Percentiles rank a stretch among this genome's conserved stretches.
Evolutionary conservation across 768 basidiomycete genomes (phyloP).

Genomic region (Pluteus cervinus): DNA sequence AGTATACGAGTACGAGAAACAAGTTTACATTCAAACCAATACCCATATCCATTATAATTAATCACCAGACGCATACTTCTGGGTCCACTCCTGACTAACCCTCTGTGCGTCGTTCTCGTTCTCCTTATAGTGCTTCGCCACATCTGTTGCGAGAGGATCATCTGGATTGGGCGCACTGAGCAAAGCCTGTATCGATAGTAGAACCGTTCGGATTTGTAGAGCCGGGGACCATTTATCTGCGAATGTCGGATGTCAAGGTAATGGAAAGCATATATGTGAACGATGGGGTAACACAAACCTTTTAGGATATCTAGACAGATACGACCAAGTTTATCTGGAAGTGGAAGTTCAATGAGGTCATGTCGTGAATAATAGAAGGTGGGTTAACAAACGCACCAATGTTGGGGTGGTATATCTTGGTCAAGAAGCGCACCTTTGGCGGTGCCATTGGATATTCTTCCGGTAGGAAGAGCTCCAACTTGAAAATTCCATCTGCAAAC

Average conservation of each 20-base stretch:
- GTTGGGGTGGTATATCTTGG: conserved; percentile 99
- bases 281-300: too few relatives aligned
- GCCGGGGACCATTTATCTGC: conserved; percentile 99
- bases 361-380: conserved; percentile 1
- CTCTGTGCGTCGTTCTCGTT: conserved; percentile 89
- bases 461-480: conserved; percentile 94
- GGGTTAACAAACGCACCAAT: conserved; percentile 64
- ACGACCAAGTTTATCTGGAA: conserved; percentile 90
- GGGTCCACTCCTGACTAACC: conserved; percentile 94
- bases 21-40: too few relatives aligned
- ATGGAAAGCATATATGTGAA: too few relatives aligned
- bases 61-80: conserved; percentile 65
- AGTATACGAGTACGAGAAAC: too few relatives aligned
- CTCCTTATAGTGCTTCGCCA: conserved; percentile 98
- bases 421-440: conserved; percentile 95
- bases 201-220: conserved; percentile 94
- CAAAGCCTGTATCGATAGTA: conserved; percentile 95
- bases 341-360: conserved; percentile 1
- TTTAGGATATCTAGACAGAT: conserved; percentile 99
- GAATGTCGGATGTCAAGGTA: too few relatives aligned
- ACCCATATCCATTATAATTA: conserved; percentile 7
- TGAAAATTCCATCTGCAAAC: conserved; percentile 78
- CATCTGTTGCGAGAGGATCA: conserved; percentile 90
- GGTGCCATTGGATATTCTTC: conserved; percentile 99
- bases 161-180: conserved; percentile 96